Base-by-base conservation (phyloP, 345 rosid genomes). In the Corchorus olitorius region DNA sequence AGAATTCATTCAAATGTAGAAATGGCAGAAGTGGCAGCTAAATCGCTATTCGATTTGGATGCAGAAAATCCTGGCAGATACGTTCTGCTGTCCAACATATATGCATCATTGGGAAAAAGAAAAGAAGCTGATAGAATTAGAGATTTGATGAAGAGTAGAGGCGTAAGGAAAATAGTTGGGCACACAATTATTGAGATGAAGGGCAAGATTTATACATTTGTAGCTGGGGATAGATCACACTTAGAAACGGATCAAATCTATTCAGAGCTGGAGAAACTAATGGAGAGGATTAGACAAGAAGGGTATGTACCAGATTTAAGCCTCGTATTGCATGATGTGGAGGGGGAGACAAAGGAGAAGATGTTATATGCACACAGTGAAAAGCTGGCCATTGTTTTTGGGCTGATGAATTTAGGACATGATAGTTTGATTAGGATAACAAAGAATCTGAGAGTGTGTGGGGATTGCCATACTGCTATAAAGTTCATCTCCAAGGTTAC, bases 381-480 rank as follows among this genome's bases (percentile, higher is more conserved):
- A 82, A 89, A 87, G 80, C 77, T 90, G 20, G 97, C 97, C 1
- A 89, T 94, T 20, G 95, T 95, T 53, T 94, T 85, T 81, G 97
- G 98, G 20, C 91, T 94, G 55, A 61, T 89, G 72, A 94, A 88
- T 83, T 76, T 89, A 46, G 93, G 88, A 0, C 80, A 86, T 83
- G 94, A 89, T 77, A 84, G 83, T 75, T 88, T 89, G 0, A 88
- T 90, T 66, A 88, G 91, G 17, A 89, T 90, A 60, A 94, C 88
- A 83, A 92, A 92, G 73, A 92, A 90, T 78, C 93, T 90, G 74
- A 86, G 94, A 70, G 89, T 90, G 68, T 92, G 93, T 61, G 92
- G 97, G 66, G 94, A 93, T 81, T 92, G 90, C 65, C 97, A 90
- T 78, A 66, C 90, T 20, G 92, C 92, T n/a, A 90, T 87, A 43